Base-by-base conservation (phyloP, 2,329 filamentous ascomycete genomes). In the Aspergillus sp. region DNA sequence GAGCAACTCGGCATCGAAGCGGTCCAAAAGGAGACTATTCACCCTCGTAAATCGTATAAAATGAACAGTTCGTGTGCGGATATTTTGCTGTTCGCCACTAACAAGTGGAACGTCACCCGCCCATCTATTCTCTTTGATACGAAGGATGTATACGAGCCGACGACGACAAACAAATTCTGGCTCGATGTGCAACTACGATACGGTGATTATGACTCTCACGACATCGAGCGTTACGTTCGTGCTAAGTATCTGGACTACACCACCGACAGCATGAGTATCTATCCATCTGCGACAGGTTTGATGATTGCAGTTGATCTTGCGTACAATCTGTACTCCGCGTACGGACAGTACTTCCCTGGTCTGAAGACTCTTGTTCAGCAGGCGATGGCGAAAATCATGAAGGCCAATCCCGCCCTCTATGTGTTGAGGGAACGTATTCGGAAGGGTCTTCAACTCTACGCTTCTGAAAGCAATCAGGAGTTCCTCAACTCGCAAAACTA, bases 41-140 rank as follows among this genome's bases (percentile, higher is more conserved):
- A 99, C 80, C 95, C 95, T 52, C 86, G 95, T 85, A 99, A 99
- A 78, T 97, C 92, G 4, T 99, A 99, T 85, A 99, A 99, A 85
- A 99, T 99, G 95, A 99, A 99, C 82, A 97, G 93, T 69, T 98
- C 93, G 57, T 98, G 95, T 69, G 95, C 96, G 4, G 95, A 99
- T 74, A 97, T 99, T 62, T 83, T 98, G 54, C 84, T 99, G 9
- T 99, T 99, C 71, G 93, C 95, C 38, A 96, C 90, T 63, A 95
- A 98, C 80, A 99, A 98, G 75, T 99, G 96, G 96, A 98, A 96
- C 62, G 93, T 99, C 52, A 97, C 93, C 0, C 84, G 91, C 3
- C 96, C 95, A 2, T 98, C 93, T 3, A 85, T 96, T 66, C 80
- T 99, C 3, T 96, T 96, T 71, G 95, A 99, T 67, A 97, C 91